Evolutionary conservation across 495 filamentous ascomycete species (phyloP).

Genomic region (Apiosordaria backusii): DNA sequence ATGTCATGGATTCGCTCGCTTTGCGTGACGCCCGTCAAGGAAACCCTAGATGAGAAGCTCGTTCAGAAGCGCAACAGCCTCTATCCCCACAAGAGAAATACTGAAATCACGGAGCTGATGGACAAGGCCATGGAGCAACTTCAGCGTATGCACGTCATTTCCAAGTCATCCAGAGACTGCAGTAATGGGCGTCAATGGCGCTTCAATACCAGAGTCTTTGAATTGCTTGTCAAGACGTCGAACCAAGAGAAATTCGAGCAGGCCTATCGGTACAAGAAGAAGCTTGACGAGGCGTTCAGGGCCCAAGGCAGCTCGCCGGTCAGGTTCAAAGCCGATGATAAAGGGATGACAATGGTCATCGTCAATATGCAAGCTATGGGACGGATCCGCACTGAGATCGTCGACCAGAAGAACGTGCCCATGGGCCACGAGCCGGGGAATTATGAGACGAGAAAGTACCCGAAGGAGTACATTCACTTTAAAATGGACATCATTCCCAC

Average conservation of each 20-base stretch:
- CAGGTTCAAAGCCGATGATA: constrained; percentile 52
- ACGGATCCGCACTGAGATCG: constrained; percentile 52
- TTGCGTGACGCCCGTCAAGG: constrained; percentile 34
- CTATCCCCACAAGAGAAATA: constrained; percentile 26
- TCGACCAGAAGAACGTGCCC: constrained; percentile 60
- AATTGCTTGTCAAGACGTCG: constrained; percentile 46
- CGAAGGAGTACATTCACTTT: constrained; percentile 61
- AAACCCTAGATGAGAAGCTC: constrained; percentile 35
- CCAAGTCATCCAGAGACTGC: constrained; percentile 52
- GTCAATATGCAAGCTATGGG: constrained; percentile 63
- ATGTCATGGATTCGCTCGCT: constrained; percentile 35
- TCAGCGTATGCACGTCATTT: constrained; percentile 56
- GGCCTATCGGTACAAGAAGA: constrained; percentile 56
- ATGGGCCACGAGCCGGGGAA: constrained; percentile 69
- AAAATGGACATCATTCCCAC: constrained; percentile 57
- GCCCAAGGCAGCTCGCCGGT: constrained; percentile 27
- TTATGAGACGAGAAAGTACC: constrained; percentile 68
- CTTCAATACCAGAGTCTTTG: constrained; percentile 54
- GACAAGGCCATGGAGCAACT: constrained; percentile 56
- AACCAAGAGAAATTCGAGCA: constrained; percentile 46
- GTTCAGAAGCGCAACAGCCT: constrained; percentile 37
- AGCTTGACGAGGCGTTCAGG: constrained; percentile 54
- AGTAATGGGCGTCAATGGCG: constrained; percentile 55
- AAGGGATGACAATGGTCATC: constrained; percentile 63
- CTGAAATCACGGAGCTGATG: constrained; percentile 44